Base-by-base conservation (phyloP, 2,329 filamentous ascomycete species). In the Aspergillus clavatus region DNA sequence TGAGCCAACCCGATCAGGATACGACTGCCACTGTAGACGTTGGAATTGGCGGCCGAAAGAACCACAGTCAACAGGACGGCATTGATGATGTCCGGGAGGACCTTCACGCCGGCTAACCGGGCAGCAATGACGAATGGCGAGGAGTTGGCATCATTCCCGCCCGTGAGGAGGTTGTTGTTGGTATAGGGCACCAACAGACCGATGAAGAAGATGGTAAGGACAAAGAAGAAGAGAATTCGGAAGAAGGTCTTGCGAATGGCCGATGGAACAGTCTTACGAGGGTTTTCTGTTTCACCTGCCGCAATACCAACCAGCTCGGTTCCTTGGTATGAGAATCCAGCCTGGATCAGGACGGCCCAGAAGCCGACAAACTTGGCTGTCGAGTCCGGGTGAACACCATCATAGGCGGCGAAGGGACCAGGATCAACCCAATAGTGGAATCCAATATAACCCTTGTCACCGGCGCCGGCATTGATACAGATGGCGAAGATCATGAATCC, bases 401-500 rank as follows among this genome's bases (percentile, higher is more conserved):
- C 38, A 8, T 81, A 80, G 7, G 78, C 75, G 14, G 77, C 77
- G 58, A 88, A 88, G 0, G 85, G 78, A 3, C 86, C 86, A 0
- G 85, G 85, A 22, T 77, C 59, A 7, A 72, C 67, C 84, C 84
- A 89, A 67, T 86, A 83, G 53, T 77, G 74, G 69, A 89, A 89
- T 31, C 86, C 86, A 40, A 89, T 73, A 57, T 85, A 83, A 12
- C 83, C 83, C 51, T 87, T 73, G 11, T 80, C 60, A 14, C 86
- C 82, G 4, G 73, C 84, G 38, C 86, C 86, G 2, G 83, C 84
- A 59, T 88, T 83, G 67, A 89, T 77, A 66, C 83, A 86, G 55
- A 89, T 84, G 52, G 77, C 82, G 56, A 89, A 87, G 60, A 90
- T 82, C 72, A 87, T 77, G 72, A 89, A 87, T 28, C 85, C 85